These are phyloP conservation scores for Candida krabiensis DNA, from an alignment of 805 yeast species.

Conservation along the genomic window DNA sequence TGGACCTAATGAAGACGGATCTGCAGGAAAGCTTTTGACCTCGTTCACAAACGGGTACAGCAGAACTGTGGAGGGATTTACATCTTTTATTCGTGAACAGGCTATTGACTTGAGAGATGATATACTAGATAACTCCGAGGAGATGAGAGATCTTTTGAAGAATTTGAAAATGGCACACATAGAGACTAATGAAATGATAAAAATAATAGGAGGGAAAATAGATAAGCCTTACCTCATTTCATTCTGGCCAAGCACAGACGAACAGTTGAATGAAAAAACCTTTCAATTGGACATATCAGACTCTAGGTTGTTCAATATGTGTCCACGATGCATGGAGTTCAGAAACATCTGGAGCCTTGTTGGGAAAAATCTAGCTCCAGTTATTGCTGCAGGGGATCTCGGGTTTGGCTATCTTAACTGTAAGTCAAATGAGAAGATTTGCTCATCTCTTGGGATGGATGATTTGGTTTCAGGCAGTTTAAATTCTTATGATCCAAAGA, in stretches of 20 bases:
- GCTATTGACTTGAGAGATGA: conserved; percentile 43
- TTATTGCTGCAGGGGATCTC: conserved; percentile 14
- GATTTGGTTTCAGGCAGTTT: conserved; percentile 26
- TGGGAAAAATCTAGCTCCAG: conserved; percentile 43
- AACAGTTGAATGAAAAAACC: conserved; percentile 36
- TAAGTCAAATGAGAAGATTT: conserved; percentile 45
- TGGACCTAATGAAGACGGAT: conserved; percentile 49
- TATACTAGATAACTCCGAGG: conserved; percentile 46
- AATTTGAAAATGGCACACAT: conserved; percentile 11
- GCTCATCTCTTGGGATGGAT: conserved; percentile 49
- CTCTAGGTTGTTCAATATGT: conserved; percentile 39
- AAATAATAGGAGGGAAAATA: conserved; percentile 50
- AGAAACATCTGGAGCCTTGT: conserved; percentile 59
- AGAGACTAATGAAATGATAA: conserved; percentile 42
- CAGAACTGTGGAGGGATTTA: conserved; percentile 49
- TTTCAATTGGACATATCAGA: conserved; percentile 34
- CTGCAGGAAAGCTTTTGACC: conserved; percentile 36
- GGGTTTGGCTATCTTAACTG: conserved; percentile 60
- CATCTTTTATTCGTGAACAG: conserved; percentile 54
- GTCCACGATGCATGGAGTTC: conserved; percentile 51
- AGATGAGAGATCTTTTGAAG: conserved; percentile 19
- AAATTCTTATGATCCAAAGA: conserved; percentile 20
- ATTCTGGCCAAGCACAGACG: conserved; percentile 61
- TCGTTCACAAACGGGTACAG: conserved; percentile 48
- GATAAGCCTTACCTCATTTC: conserved; percentile 55